Base-by-base conservation (phyloP, 2,329 filamentous ascomycete species). In the Ophiostoma sp. region DNA sequence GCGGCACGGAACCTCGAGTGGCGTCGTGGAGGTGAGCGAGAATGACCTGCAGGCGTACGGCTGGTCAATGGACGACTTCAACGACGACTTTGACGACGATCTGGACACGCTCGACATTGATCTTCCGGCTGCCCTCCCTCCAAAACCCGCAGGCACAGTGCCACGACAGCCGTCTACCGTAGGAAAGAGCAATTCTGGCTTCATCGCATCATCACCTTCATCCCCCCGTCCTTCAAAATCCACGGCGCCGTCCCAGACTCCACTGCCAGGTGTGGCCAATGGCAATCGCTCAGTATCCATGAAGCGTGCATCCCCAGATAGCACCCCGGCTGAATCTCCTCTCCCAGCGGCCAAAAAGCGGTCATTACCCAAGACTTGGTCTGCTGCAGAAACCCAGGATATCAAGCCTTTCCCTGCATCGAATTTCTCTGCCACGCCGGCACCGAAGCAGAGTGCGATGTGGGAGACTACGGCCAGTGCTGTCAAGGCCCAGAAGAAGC, bases 41-140 rank as follows among this genome's bases (percentile, higher is more conserved):
- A 67, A 64, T 1, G 52, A 64, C 8, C 49, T 71, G n/a, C 27
- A 66, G 2, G 70, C 47, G 40, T 66, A 60, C 38, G 72, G 69
- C 36, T 42, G 93, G 71, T 85, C 87, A 70, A 90, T 93, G 71
- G 88, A 94, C 73, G 93, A 97, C 75, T 95, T 96, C 72, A 92
- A 92, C 74, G 91, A 94, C 75, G 93, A 97, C 73, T 38, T 66
- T 8, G 65, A 58, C 49, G 42, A 44, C 18, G 91, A 94, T 75
- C 92, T 97, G 73, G 65, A 58, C 49, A 12, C 9, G 5, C 81
- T 96, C 38, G 90, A 91, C 70, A 78, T 90, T 27, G 85, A 93
- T 71, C 84, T 87, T 66, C 86, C 88, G 0, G 77, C 81, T 1
- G 80, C 84, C 1, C 81, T 86, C 3, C 81, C 81, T 7, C 70